phyloP scores from a whole-genome alignment of 164 flowering plant genomes.

The Umbellularia californica region DNA sequence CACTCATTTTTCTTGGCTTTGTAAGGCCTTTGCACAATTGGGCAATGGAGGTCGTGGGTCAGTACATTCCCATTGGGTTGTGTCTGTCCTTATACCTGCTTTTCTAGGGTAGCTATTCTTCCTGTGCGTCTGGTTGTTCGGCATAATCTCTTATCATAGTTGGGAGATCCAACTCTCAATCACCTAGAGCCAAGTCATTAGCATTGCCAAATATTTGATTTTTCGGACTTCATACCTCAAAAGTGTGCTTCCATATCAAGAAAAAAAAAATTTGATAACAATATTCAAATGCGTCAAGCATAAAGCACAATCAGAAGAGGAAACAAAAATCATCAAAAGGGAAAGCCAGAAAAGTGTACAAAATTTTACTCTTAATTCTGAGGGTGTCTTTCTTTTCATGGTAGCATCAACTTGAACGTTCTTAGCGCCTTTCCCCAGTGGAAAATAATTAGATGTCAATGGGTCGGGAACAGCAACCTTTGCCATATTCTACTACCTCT shows the following conservation, averaged over 20 bases:
- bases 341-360: neutral
- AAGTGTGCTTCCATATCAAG: too few species aligned
- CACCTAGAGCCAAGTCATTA: too few species aligned
- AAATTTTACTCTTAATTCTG: slow-evolving; percentile 68
- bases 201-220: too few species aligned
- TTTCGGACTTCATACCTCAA: too few species aligned
- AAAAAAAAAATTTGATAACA: too few species aligned
- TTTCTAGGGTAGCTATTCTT: neutral
- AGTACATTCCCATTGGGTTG: neutral
- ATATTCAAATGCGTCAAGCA: too few species aligned
- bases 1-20: too few species aligned
- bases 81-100: neutral
- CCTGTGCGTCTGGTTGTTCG: neutral
- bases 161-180: too few species aligned
- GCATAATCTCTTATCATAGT: neutral
- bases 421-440: slow-evolving; percentile 17
- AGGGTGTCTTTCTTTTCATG: slow-evolving; percentile 79
- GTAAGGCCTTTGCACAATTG: too few species aligned
- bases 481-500: slow-evolving; percentile 17
- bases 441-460: slow-evolving; percentile 17
- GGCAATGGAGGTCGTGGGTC: too few species aligned
- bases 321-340: neutral
- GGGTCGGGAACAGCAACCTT: slow-evolving; percentile 30
- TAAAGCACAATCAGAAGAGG: too few species aligned
- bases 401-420: slow-evolving; percentile 29